Percentiles rank a stretch among this genome's conserved stretches.
These are phyloP conservation scores for Bisporella sp. DNA, from an alignment of 2,329 filamentous ascomycete genomes.

Conservation along the genomic window DNA sequence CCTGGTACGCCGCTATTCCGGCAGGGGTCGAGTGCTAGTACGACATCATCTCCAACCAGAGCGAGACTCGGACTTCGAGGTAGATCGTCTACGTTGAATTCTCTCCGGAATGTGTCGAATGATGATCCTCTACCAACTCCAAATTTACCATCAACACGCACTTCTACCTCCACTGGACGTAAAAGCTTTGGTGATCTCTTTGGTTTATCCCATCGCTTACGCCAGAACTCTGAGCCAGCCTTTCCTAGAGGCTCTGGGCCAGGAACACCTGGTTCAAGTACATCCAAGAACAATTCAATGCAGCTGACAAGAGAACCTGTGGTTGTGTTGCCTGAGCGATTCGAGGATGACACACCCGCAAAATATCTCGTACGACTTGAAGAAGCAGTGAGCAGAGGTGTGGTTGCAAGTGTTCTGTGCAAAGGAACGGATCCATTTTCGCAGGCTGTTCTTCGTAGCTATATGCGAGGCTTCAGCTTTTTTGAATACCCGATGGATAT, in stretches of 20 bases:
- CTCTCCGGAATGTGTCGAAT: slow-evolving; percentile 63
- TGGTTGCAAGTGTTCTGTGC: slow-evolving; percentile 78
- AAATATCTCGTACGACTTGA: slow-evolving; percentile 83
- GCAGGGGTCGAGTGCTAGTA: slow-evolving; percentile 55
- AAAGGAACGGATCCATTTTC: slow-evolving; percentile 83
- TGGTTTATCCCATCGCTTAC: slow-evolving; percentile 64
- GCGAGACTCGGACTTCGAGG: slow-evolving; percentile 56
- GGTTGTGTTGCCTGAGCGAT: slow-evolving; percentile 62
- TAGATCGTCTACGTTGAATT: slow-evolving; percentile 86
- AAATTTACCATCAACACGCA: slow-evolving; percentile 48
- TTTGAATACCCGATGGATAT: slow-evolving; percentile 98
- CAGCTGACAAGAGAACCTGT: slow-evolving; percentile 67
- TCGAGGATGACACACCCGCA: slow-evolving; percentile 83
- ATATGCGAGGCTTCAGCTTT: slow-evolving; percentile 91
- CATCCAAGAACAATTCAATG: slow-evolving; percentile 78
- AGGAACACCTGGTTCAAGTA: slow-evolving; percentile 60
- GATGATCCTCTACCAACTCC: slow-evolving; percentile 64
- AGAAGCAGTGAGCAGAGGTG: slow-evolving; percentile 69
- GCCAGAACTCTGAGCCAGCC: slow-evolving; percentile 72
- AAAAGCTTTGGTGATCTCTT: slow-evolving; percentile 92
- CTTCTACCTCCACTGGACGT: slow-evolving; percentile 81
- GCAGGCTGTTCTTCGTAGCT: slow-evolving; percentile 78
- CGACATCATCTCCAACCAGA: slow-evolving; percentile 63
- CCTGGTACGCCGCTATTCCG: slow-evolving; percentile 41
- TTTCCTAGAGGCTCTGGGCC: slow-evolving; percentile 60